Evolutionary conservation across 768 basidiomycete genomes (phyloP).

Genomic region (Tylopilus cervinicoccineus): DNA sequence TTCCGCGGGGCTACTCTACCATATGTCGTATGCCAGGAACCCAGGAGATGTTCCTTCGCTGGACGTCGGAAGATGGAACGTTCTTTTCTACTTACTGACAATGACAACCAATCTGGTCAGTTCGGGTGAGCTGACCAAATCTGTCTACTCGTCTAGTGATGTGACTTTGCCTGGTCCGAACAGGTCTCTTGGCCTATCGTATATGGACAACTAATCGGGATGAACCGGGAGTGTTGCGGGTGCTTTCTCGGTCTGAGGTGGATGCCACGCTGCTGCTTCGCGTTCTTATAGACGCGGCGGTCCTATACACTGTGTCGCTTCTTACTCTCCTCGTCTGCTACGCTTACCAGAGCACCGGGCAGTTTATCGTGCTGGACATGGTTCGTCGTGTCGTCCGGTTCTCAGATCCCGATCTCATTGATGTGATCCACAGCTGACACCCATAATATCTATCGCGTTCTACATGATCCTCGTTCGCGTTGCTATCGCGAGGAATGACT

Average conservation of each 20-base stretch:
- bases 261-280: slow-evolving; percentile 10
- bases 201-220: slow-evolving; percentile 12
- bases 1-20: slow-evolving; percentile 11
- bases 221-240: slow-evolving; percentile 7
- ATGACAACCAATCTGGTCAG: slow-evolving; percentile 20
- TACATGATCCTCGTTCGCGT: slow-evolving; percentile 18
- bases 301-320: slow-evolving; percentile 17
- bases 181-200: slow-evolving; percentile 16
- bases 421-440: slow-evolving; percentile 11
- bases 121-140: slow-evolving; percentile 10
- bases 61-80: slow-evolving; percentile 6
- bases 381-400: slow-evolving; percentile 2
- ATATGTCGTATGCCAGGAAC: neutral
- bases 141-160: neutral
- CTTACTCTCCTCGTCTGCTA: slow-evolving; percentile 12
- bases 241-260: slow-evolving; percentile 7
- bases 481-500: slow-evolving; percentile 9
- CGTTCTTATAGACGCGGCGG: slow-evolving; percentile 12
- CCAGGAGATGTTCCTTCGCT: neutral
- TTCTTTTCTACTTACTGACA: slow-evolving; percentile 18
- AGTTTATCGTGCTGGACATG: slow-evolving; percentile 19
- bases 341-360: neutral
- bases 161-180: neutral
- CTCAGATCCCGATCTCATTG: neutral
- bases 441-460: slow-evolving; percentile 21